phyloP scores from a whole-genome alignment of 139 green algal genomes.

The Medakamo hakoo region DNA sequence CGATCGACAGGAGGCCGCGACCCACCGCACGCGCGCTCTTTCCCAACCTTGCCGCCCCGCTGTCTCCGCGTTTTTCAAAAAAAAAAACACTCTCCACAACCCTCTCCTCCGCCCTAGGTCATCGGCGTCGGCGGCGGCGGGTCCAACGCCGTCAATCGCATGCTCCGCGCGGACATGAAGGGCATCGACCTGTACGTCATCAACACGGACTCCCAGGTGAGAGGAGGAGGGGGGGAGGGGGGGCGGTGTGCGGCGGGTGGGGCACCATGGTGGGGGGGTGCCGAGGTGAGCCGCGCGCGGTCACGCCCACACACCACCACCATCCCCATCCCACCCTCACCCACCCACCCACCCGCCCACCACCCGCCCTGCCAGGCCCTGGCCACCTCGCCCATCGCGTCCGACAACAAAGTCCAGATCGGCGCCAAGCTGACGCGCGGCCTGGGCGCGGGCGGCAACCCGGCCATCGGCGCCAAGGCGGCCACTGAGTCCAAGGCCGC shows the following conservation, averaged over 20 bases:
- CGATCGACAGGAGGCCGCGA: too few relatives aligned
- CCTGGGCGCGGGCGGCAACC: slow-evolving; percentile 79
- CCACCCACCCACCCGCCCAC: neutral
- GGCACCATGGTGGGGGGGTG: too few relatives aligned
- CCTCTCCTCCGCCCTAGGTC: slow-evolving; percentile 36
- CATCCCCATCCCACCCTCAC: neutral
- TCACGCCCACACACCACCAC: neutral
- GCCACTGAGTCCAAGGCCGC: slow-evolving; percentile 49
- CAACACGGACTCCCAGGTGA: slow-evolving; percentile 86
- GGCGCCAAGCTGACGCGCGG: slow-evolving; percentile 70
- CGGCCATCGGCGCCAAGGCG: slow-evolving; percentile 49
- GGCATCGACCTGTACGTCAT: slow-evolving; percentile 41
- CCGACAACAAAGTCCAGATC: slow-evolving; percentile 63
- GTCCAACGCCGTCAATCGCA: slow-evolving; percentile 90
- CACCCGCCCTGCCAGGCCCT: slow-evolving; percentile 38
- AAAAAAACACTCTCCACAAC: neutral
- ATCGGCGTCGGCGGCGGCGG: slow-evolving; percentile 86
- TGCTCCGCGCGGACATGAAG: slow-evolving; percentile 53
- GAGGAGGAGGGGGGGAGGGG: neutral
- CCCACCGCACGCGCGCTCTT: too few relatives aligned
- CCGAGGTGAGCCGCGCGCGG: neutral
- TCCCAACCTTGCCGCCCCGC: too few relatives aligned
- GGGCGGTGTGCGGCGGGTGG: neutral
- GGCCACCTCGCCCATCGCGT: slow-evolving; percentile 37
- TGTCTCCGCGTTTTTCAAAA: neutral